Percentiles rank a stretch among this genome's conserved stretches.
These are phyloP conservation scores for Piromyces finnis DNA, from an alignment of 192 early-diverging fungal genomes.

Conservation along the genomic window DNA sequence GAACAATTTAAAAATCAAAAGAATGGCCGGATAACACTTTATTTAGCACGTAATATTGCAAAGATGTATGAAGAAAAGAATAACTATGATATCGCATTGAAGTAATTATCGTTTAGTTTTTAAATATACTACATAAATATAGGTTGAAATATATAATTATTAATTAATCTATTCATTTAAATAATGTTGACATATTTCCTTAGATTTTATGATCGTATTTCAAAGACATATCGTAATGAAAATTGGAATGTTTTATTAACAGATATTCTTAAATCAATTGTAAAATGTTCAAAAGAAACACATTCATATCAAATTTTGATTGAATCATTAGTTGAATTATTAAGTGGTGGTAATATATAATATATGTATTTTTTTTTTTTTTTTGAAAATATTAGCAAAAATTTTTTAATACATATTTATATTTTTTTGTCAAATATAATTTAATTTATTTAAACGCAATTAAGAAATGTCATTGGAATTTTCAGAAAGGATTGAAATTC, in stretches of 20 bases:
- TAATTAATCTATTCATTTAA: background rate
- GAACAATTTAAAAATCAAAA: slow-evolving; percentile 66
- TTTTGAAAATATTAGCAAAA: too few species aligned
- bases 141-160: background rate
- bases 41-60: slow-evolving; percentile 72
- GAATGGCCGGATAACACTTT: slow-evolving; percentile 60
- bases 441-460: too few species aligned
- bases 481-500: background rate
- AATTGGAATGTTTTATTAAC: slow-evolving; percentile 52
- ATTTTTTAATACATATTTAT: too few species aligned
- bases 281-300: slow-evolving; percentile 46
- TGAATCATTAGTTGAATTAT: background rate
- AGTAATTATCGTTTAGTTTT: slow-evolving; percentile 6
- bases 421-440: too few species aligned
- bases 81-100: slow-evolving; percentile 71
- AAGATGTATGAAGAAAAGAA: slow-evolving; percentile 54
- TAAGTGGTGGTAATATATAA: background rate
- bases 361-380: too few species aligned
- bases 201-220: slow-evolving; percentile 73
- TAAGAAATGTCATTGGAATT: background rate
- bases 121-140: too few species aligned
- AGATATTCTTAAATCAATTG: slow-evolving; percentile 40
- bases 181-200: background rate
- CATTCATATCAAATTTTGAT: background rate
- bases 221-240: slow-evolving; percentile 77